Conservation (phyloP, 2,329 filamentous ascomycete genomes). For the Leptographium radiaticola region DNA sequence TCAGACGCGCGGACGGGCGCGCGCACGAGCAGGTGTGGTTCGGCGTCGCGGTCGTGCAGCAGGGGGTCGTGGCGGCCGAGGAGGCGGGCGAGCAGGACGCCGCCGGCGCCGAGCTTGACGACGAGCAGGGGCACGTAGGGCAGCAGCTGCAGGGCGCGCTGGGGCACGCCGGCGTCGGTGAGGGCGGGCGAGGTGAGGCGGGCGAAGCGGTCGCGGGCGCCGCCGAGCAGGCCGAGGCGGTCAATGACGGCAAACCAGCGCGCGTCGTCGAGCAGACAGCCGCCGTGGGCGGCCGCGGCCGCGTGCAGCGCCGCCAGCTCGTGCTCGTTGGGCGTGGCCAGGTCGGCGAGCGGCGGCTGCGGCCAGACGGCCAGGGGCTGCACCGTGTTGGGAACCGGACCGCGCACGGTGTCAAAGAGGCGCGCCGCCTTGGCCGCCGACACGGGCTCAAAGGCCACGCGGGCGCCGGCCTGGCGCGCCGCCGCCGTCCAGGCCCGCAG, state of each 20-base stretch:
- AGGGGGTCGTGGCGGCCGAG: conserved; percentile 55
- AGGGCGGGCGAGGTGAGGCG: conserved; percentile 52
- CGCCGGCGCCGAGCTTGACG: conserved; percentile 66
- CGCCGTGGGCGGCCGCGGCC: conserved; percentile 50
- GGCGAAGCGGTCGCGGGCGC: conserved; percentile 57
- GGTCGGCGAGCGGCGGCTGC: conserved; percentile 43
- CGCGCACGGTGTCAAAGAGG: conserved; percentile 41
- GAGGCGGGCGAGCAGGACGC: conserved; percentile 63
- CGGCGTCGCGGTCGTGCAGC: conserved; percentile 46
- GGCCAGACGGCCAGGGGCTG: conserved; percentile 12
- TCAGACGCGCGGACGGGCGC: conserved; percentile 17
- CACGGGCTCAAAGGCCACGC: conserved; percentile 78
- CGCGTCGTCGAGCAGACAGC: conserved; percentile 43
- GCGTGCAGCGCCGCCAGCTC: conserved; percentile 72
- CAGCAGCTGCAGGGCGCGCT: conserved; percentile 71
- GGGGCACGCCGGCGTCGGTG: conserved; percentile 69
- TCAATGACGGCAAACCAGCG: conserved; percentile 75
- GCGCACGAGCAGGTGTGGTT: conserved; percentile 60
- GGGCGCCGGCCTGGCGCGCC: conserved; percentile 40
- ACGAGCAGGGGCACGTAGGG: conserved; percentile 79
- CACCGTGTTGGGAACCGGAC: background rate
- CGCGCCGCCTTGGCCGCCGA: conserved; percentile 64
- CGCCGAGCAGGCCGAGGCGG: conserved; percentile 49
- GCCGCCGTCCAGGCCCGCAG: conserved; percentile 56
- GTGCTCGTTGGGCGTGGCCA: conserved; percentile 71